These are phyloP conservation scores for Fraxinus dipetala DNA, from an alignment of 305 asterid genomes.

Conservation along the genomic window DNA sequence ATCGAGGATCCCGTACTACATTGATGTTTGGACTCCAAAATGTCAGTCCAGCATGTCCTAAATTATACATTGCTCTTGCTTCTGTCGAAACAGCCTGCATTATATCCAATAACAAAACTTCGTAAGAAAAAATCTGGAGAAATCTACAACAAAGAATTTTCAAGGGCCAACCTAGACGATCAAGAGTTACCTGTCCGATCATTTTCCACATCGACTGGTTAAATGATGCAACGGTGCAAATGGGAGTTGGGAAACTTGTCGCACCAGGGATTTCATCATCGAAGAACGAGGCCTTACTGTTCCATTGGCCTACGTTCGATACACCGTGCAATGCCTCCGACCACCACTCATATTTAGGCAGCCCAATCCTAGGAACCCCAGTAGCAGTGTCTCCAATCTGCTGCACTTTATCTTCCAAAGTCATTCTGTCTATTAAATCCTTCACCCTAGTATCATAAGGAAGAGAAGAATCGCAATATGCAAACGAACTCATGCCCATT, in stretches of 20 bases:
- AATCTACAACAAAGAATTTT: background rate
- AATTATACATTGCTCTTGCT: conserved; percentile 50
- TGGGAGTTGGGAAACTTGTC: conserved; percentile 42
- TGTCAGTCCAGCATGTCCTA: conserved; percentile 44
- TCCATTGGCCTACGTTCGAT: conserved; percentile 30
- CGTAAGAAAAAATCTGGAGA: background rate
- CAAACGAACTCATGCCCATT: conserved; percentile 26
- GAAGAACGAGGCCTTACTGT: conserved; percentile 20
- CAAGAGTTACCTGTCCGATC: conserved; percentile 29
- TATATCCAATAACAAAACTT: background rate
- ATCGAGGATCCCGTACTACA: conserved; percentile 42
- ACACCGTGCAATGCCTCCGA: conserved; percentile 49
- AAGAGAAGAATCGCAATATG: conserved; percentile 26
- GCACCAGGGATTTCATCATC: conserved; percentile 37
- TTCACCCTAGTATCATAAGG: conserved; percentile 30
- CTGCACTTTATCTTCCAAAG: conserved; percentile 29
- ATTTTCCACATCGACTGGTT: conserved; percentile 35
- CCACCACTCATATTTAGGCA: conserved; percentile 50
- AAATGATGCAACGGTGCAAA: conserved; percentile 32
- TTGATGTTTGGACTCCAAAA: conserved; percentile 49
- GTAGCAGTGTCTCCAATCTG: conserved; percentile 35
- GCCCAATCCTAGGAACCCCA: conserved; percentile 35
- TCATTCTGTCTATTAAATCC: conserved; percentile 42
- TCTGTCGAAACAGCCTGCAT: conserved; percentile 40
- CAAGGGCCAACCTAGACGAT: background rate